Evolutionary conservation across 768 basidiomycete species (phyloP).

Genomic region (Leccinum disarticulatum): DNA sequence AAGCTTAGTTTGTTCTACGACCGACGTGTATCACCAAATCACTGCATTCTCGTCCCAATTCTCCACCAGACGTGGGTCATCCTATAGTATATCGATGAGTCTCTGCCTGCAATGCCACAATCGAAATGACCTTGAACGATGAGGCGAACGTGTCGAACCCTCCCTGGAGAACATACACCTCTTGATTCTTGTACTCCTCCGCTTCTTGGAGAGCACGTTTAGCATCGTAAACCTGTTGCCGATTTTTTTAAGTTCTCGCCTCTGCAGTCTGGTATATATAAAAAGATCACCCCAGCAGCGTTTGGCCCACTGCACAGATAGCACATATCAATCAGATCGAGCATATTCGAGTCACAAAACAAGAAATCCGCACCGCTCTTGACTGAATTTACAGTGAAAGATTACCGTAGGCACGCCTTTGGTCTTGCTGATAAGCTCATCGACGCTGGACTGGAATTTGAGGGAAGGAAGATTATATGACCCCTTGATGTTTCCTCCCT

Average conservation of each 20-base stretch:
- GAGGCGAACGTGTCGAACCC: conserved; percentile 74
- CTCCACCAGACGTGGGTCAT: conserved; percentile 70
- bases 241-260: conserved; percentile 6
- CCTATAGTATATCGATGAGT: conserved; percentile 34
- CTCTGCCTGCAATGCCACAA: too few relatives aligned
- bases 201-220: conserved; percentile 47
- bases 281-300: conserved; percentile 61
- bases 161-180: conserved; percentile 65
- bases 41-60: conserved; percentile 61
- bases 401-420: conserved; percentile 63
- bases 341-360: not conserved
- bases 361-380: conserved; percentile 56
- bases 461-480: conserved; percentile 61
- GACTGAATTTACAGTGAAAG: conserved; percentile 80
- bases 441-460: conserved; percentile 56
- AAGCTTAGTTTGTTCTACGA: conserved; percentile 1
- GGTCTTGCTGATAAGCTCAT: conserved; percentile 56
- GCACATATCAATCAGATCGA: not conserved
- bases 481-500: conserved; percentile 75
- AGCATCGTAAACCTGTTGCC: conserved; percentile 62
- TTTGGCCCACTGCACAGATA: conserved; percentile 62
- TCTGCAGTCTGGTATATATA: not conserved
- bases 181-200: conserved; percentile 46
- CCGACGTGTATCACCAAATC: conserved; percentile 48
- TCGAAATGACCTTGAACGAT: conserved; percentile 54